Percentiles rank a stretch among this genome's conserved stretches.
These are phyloP conservation scores for Boeremia lycopersici DNA, from an alignment of 2,329 filamentous ascomycete species.

Conservation along the genomic window DNA sequence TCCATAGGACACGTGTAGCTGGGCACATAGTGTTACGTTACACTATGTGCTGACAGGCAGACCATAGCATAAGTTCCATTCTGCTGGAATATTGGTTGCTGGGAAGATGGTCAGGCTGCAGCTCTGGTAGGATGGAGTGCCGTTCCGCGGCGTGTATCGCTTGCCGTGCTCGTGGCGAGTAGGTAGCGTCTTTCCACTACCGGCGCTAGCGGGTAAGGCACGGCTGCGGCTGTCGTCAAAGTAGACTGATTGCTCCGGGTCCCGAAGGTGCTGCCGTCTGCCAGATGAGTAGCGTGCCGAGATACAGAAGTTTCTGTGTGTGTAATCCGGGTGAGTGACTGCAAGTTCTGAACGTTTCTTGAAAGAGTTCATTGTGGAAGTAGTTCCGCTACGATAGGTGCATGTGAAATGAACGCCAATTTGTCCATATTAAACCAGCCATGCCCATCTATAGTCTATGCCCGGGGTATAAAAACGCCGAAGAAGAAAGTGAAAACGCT, in stretches of 20 bases:
- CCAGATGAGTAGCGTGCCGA: no score
- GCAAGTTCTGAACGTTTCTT: neutral
- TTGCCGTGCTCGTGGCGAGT: neutral
- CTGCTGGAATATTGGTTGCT: neutral
- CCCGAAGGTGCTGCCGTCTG: neutral
- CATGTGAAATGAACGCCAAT: slow-evolving; percentile 2
- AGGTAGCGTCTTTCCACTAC: neutral
- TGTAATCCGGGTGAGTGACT: no score
- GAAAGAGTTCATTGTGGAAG: neutral
- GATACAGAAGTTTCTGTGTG: no score
- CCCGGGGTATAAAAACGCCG: slow-evolving; percentile 2
- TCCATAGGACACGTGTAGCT: neutral
- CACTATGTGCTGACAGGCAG: neutral
- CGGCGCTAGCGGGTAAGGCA: slow-evolving; percentile 14
- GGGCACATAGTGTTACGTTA: neutral
- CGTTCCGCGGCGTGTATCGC: slow-evolving; percentile 7
- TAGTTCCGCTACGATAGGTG: slow-evolving; percentile 4
- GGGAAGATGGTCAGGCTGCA: neutral
- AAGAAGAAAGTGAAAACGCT: neutral
- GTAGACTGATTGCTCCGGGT: neutral
- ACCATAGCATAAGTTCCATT: neutral
- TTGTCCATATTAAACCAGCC: slow-evolving; percentile 1
- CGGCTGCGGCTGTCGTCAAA: slow-evolving; percentile 4
- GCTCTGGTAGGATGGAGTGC: neutral
- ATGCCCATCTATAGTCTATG: slow-evolving; percentile 7